phyloP scores from a whole-genome alignment of 192 early-diverging fungal genomes.

The Linnemannia schmuckeri region DNA sequence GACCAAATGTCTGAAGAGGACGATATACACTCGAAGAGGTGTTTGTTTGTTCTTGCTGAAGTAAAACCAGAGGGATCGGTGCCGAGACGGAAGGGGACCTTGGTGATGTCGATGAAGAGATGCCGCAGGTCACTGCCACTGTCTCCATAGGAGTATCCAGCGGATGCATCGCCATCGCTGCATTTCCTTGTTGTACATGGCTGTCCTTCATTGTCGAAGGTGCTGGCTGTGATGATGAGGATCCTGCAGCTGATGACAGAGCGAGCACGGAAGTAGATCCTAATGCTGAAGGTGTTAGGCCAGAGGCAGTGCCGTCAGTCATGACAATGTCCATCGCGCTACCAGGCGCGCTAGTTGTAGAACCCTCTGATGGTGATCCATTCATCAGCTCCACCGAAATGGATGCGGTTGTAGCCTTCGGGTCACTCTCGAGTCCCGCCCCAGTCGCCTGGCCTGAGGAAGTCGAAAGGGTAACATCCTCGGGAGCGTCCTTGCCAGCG shows the following conservation, averaged over 20 bases:
- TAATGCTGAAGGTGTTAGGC: background rate
- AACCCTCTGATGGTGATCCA: background rate
- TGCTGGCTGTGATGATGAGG: background rate
- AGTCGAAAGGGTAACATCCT: background rate
- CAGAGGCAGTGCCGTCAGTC: background rate
- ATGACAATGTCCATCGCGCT: conserved; percentile 9
- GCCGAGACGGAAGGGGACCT: background rate
- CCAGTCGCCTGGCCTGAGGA: background rate
- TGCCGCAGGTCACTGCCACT: background rate
- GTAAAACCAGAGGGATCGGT: background rate
- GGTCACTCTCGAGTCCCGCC: background rate
- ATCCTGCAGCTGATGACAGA: background rate
- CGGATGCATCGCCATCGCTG: conserved; percentile 10
- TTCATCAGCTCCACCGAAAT: background rate
- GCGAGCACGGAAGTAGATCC: background rate
- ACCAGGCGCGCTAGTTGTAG: background rate
- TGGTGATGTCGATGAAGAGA: background rate
- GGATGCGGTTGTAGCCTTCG: background rate
- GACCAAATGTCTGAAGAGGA: conserved; percentile 2
- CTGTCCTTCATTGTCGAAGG: background rate
- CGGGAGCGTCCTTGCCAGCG: background rate
- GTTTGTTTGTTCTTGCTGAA: conserved; percentile 14
- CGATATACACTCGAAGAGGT: background rate
- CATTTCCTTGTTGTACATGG: background rate
- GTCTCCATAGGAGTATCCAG: conserved; percentile 17